phyloP scores from a whole-genome alignment of 371 early-diverging fungal species.

The Haplosporangium sp. region DNA sequence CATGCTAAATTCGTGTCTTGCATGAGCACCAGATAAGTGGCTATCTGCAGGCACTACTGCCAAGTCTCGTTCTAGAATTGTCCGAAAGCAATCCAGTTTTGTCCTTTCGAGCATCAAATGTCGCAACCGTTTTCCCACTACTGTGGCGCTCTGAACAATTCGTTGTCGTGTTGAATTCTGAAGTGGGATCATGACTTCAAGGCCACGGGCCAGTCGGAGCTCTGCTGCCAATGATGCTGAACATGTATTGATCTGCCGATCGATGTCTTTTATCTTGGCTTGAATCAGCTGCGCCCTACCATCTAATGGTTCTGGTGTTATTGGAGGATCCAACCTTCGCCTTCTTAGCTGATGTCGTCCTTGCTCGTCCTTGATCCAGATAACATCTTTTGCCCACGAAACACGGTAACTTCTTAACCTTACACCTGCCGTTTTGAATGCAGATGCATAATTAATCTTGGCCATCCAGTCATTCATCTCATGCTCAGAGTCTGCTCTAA shows the following conservation, averaged over 20 bases:
- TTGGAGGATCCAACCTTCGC: constrained; percentile 33
- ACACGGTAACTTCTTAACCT: constrained; percentile 59
- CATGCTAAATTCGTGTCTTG: background rate
- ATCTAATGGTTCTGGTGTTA: constrained; percentile 36
- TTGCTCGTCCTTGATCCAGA: constrained; percentile 46
- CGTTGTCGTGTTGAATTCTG: constrained; percentile 72
- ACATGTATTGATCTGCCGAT: constrained; percentile 35
- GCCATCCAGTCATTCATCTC: constrained; percentile 88
- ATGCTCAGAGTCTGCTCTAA: constrained; percentile 72
- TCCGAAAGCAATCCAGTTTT: constrained; percentile 76
- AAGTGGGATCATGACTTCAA: constrained; percentile 75
- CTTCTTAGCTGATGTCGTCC: constrained; percentile 39
- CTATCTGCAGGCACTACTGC: constrained; percentile 16
- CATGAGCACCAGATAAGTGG: background rate
- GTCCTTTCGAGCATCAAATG: constrained; percentile 69
- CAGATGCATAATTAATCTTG: constrained; percentile 83
- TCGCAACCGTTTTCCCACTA: constrained; percentile 65
- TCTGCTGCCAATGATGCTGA: constrained; percentile 50
- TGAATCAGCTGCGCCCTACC: constrained; percentile 34
- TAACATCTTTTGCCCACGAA: constrained; percentile 38
- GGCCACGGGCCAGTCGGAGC: constrained; percentile 70
- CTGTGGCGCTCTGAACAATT: constrained; percentile 67
- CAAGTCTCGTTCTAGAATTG: constrained; percentile 76
- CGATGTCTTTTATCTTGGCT: constrained; percentile 41
- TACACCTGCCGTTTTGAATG: constrained; percentile 75